Percentiles rank a stretch among this genome's conserved stretches.
Conservation (phyloP, 306 rosid genomes). For the Prunus mira region DNA sequence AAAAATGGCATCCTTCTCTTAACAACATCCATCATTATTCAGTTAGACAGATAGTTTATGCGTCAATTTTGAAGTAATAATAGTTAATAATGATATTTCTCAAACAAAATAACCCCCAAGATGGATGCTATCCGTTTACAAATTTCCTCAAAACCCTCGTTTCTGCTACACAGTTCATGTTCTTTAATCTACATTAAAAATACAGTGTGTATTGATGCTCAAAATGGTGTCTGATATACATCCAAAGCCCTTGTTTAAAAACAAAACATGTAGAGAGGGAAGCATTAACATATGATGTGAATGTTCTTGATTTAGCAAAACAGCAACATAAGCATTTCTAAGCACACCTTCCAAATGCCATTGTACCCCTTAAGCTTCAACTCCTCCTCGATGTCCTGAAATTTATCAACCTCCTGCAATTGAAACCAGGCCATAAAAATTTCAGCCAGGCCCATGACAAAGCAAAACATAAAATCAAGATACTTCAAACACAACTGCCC, state of each 20-base stretch:
- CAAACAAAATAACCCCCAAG: neutral
- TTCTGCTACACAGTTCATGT: neutral
- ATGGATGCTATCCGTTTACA: neutral
- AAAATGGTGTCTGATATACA: neutral
- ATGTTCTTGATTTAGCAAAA: slow-evolving; percentile 10
- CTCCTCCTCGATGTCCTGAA: slow-evolving; percentile 65
- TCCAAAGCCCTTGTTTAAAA: neutral
- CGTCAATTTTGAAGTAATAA: neutral
- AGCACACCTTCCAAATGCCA: slow-evolving; percentile 88
- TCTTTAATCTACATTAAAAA: neutral
- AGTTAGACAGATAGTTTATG: neutral
- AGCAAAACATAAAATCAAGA: neutral
- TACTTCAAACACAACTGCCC: neutral
- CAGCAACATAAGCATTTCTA: slow-evolving; percentile 13
- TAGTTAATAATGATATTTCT: neutral
- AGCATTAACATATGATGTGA: neutral
- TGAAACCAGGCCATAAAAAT: neutral
- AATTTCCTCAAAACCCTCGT: neutral
- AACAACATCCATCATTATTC: slow-evolving; percentile 1
- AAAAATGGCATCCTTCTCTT: neutral
- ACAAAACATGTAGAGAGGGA: neutral
- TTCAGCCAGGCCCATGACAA: neutral
- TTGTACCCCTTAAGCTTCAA: slow-evolving; percentile 63
- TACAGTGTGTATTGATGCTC: neutral
- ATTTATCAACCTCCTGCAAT: slow-evolving; percentile 91